phyloP scores from a whole-genome alignment of 2,329 filamentous ascomycete species.

The Stemphylium beticola region DNA sequence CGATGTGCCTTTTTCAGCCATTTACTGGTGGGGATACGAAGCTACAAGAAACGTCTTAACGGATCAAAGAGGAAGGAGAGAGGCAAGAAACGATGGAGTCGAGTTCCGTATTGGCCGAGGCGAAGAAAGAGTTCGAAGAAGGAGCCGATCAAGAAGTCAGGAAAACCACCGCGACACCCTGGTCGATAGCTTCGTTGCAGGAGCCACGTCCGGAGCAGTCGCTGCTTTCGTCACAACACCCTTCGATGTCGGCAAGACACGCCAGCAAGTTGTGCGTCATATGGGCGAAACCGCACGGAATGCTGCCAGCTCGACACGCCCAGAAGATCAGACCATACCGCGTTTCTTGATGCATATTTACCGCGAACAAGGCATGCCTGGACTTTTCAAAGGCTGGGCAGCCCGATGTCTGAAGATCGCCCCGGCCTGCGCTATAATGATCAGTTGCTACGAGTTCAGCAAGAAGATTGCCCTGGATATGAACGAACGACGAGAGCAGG shows the following conservation, averaged over 20 bases:
- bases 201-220: conserved; percentile 80
- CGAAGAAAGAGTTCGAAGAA: conserved; percentile 34
- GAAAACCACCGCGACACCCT: conserved; percentile 81
- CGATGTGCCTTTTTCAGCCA: conserved; percentile 93
- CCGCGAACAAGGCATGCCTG: conserved; percentile 77
- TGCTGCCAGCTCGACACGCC: conserved; percentile 54
- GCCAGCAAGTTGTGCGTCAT: conserved; percentile 83
- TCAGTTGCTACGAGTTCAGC: conserved; percentile 94
- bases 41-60: conserved; percentile 74
- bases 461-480: conserved; percentile 83
- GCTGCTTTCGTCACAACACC: conserved; percentile 90
- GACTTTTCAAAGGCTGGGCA: conserved; percentile 90
- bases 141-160: conserved; percentile 63
- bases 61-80: conserved; percentile 66
- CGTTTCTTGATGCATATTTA: conserved; percentile 91
- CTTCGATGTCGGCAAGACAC: conserved; percentile 96
- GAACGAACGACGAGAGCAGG: conserved; percentile 63
- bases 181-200: conserved; percentile 86
- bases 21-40: conserved; percentile 99
- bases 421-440: conserved; percentile 98
- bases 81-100: conserved; percentile 34
- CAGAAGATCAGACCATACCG: conserved; percentile 80
- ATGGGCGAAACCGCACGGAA: conserved; percentile 47
- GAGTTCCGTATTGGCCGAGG: conserved; percentile 45
- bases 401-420: conserved; percentile 93